These are phyloP conservation scores for Iodosphaeria phyllophila DNA, from an alignment of 2,329 filamentous ascomycete species.

Conservation along the genomic window DNA sequence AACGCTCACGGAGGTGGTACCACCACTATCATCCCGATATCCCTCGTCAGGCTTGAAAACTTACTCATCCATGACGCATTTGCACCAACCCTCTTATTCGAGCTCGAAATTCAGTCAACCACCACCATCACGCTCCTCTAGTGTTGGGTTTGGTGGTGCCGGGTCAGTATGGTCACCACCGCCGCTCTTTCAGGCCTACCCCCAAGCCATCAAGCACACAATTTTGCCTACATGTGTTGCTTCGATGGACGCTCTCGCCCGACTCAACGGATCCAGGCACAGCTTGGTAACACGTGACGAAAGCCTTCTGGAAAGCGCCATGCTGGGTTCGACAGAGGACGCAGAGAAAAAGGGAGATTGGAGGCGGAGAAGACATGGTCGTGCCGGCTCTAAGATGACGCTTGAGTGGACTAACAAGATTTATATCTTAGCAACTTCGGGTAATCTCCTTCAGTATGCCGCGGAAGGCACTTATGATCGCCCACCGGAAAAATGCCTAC, in stretches of 20 bases:
- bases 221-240: constrained; percentile 48
- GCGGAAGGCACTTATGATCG: constrained; percentile 52
- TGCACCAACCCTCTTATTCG: constrained; percentile 2
- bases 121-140: neutral
- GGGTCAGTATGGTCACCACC: constrained; percentile 40
- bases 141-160: neutral
- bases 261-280: constrained; percentile 34
- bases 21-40: constrained; percentile 3
- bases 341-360: constrained; percentile 19
- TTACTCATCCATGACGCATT: constrained; percentile 2
- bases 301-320: constrained; percentile 10
- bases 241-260: constrained; percentile 50
- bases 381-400: constrained; percentile 20
- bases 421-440: constrained; percentile 51
- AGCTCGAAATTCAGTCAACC: neutral
- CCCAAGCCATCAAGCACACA: constrained; percentile 62
- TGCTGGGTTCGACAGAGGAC: constrained; percentile 7
- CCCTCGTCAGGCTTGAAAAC: constrained; percentile 2
- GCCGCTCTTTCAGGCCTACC: constrained; percentile 72
- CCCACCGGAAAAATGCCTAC: constrained; percentile 54
- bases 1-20: constrained; percentile 13
- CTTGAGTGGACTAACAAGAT: constrained; percentile 54
- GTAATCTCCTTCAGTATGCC: constrained; percentile 57
- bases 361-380: constrained; percentile 26
- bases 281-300: constrained; percentile 18